Evolutionary conservation across 129 eudicot genomes (phyloP), one percentile per base, ranked within the genome.

Genomic region (Helichrysum umbraculigerum): DNA sequence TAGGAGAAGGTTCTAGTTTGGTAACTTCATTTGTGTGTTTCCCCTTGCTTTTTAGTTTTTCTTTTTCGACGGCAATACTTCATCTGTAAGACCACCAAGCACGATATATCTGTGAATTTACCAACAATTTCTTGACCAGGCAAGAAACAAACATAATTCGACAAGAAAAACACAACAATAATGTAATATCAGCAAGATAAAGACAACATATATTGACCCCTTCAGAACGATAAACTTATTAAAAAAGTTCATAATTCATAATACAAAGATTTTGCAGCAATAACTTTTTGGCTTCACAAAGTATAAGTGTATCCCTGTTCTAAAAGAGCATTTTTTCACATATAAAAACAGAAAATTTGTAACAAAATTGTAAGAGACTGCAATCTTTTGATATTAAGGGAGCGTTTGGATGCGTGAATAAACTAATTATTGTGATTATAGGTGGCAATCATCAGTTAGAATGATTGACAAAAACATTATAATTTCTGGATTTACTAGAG

Each of bases 81-180:
- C 79, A 64, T 75, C 79, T 75, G 79, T 75, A 75, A 75, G 71
- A 75, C 72, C 78, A 74, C 70, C 71, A 64, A 75, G 15, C 79
- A 75, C 72, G 64, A 65, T 21, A 75, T 75, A 75, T 75, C 16
- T 63, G 78, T 74, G 70, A 60, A 39, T 17, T 61, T 44, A 42
- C 63, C 44, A 42, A 74, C 17, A 57, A 57, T 33, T 59, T 72
- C 28, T n/a, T 58, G 41, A 59, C 67, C 33, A 57, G n/a, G 66
- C 54, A 72, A 35, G 57, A 58, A 73, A 20, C 30, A 22, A 14
- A 22, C 58, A 44, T 39, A n/a, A 7, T 25, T 58, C 10, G 16
- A 39, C 17, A 7, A 57, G 70, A 61, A 37, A 73, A 73, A 59
- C 34, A 68, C 39, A 37, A 39, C 37, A 59, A 25, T 37, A 59